phyloP scores from a whole-genome alignment of 2,329 filamentous ascomycete genomes.

The Aciculosporium take region DNA sequence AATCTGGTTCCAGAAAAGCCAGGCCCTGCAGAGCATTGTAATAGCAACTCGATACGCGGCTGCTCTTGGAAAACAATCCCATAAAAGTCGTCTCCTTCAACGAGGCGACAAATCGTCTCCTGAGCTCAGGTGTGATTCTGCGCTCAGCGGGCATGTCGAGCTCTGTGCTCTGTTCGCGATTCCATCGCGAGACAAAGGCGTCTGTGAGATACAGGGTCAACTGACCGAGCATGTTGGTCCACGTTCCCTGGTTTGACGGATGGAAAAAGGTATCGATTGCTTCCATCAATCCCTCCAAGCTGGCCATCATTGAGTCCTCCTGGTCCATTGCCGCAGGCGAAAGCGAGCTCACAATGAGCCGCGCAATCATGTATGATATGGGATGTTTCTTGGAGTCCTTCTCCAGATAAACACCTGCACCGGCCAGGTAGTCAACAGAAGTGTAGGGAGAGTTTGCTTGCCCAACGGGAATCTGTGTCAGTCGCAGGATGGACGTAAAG shows the following conservation, averaged over 20 bases:
- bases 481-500: slow-evolving; percentile 76
- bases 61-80: slow-evolving; percentile 94
- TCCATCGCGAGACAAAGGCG: slow-evolving; percentile 96
- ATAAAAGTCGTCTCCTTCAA: slow-evolving; percentile 91
- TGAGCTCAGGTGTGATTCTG: slow-evolving; percentile 65
- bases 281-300: slow-evolving; percentile 81
- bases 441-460: slow-evolving; percentile 91
- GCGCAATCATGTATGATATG: slow-evolving; percentile 76
- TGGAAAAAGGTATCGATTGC: slow-evolving; percentile 98
- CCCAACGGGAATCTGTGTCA: slow-evolving; percentile 91
- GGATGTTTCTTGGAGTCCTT: slow-evolving; percentile 91
- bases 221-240: slow-evolving; percentile 83
- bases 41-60: slow-evolving; percentile 80
- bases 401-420: slow-evolving; percentile 74
- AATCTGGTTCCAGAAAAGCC: slow-evolving; percentile 76
- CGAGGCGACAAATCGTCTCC: slow-evolving; percentile 76
- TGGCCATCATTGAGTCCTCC: slow-evolving; percentile 67
- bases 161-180: slow-evolving; percentile 84
- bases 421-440: slow-evolving; percentile 67
- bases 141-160: slow-evolving; percentile 72
- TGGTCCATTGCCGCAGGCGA: slow-evolving; percentile 68
- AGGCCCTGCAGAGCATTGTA: slow-evolving; percentile 80
- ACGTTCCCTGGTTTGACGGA: slow-evolving; percentile 83
- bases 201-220: slow-evolving; percentile 86
- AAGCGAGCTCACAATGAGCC: slow-evolving; percentile 85